These are phyloP conservation scores for Nicotiana otophora DNA, from an alignment of 257 asterid species.

Conservation along the genomic window DNA sequence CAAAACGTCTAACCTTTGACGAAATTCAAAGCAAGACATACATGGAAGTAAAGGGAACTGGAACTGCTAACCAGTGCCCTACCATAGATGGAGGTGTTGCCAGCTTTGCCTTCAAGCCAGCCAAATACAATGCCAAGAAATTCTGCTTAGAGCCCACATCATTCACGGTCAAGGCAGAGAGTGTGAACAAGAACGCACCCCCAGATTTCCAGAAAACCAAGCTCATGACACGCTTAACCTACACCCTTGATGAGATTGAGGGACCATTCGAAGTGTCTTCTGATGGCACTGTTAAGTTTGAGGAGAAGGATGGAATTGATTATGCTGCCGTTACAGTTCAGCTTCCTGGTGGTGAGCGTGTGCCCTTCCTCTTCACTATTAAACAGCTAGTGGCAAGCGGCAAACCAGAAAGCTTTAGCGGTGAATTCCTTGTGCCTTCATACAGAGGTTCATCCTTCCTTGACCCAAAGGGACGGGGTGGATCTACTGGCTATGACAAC, in stretches of 20 bases:
- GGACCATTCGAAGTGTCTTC: constrained; percentile 86
- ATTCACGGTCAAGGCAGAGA: constrained; percentile 94
- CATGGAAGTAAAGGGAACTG: constrained; percentile 88
- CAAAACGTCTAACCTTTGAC: constrained; percentile 76
- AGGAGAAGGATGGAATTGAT: constrained; percentile 96
- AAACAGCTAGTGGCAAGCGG: constrained; percentile 94
- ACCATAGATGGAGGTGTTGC: constrained; percentile 77
- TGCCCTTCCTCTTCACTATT: constrained; percentile 86
- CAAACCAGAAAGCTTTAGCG: constrained; percentile 61
- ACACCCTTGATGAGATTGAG: constrained; percentile 98
- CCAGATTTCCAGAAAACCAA: constrained; percentile 93
- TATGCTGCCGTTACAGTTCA: constrained; percentile 97
- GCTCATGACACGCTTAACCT: constrained; percentile 97
- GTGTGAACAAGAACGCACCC: constrained; percentile 68
- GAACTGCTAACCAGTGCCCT: constrained; percentile 99
- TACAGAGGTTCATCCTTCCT: constrained; percentile 98
- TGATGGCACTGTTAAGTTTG: constrained; percentile 79
- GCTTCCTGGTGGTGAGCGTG: constrained; percentile 99
- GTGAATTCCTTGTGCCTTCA: constrained; percentile 85
- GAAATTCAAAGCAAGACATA: constrained; percentile 95
- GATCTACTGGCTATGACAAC: constrained; percentile 94
- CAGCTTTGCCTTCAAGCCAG: constrained; percentile 65
- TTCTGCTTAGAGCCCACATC: constrained; percentile 96
- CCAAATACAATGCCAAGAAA: constrained; percentile 81
- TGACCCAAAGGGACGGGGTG: constrained; percentile 99